Evolutionary conservation across 129 eudicot species (phyloP).

Genomic region (Ambrosia artemisiifolia): DNA sequence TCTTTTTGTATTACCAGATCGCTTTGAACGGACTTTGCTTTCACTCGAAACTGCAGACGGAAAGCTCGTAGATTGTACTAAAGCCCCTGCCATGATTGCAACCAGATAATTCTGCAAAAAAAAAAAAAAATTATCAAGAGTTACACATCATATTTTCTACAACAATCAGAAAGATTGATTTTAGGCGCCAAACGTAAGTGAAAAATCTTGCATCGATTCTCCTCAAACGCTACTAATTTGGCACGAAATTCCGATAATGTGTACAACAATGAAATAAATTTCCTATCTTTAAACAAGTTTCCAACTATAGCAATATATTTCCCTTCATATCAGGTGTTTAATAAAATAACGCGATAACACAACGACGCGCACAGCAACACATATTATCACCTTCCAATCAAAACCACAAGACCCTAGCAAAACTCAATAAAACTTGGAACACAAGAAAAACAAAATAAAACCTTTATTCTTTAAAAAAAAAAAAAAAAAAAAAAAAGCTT

Average conservation of each 20-base stretch:
- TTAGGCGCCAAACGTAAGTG: not conserved
- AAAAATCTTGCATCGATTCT: slow-evolving; percentile 2
- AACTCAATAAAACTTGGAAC: not conserved
- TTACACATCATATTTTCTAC: not conserved
- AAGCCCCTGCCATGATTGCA: slow-evolving; percentile 72
- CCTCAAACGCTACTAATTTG: no score
- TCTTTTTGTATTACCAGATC: slow-evolving; percentile 48
- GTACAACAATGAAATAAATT: not conserved
- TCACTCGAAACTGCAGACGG: slow-evolving; percentile 56
- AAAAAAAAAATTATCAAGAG: not conserved
- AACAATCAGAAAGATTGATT: not conserved
- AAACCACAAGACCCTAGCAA: not conserved
- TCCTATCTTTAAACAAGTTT: not conserved
- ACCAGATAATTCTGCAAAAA: slow-evolving; percentile 25
- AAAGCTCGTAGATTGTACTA: slow-evolving; percentile 80
- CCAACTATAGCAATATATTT: not conserved
- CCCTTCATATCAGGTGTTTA: not conserved
- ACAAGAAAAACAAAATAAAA: not conserved
- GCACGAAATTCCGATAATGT: not conserved
- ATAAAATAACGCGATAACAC: not conserved
- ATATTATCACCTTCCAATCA: not conserved
- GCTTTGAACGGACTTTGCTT: slow-evolving; percentile 45
- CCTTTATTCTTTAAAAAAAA: not conserved
- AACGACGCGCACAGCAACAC: not conserved
- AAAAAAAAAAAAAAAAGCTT: no score